These are phyloP conservation scores for Zygosaccharomyces bisporus DNA, from an alignment of 805 yeast genomes.

Conservation along the genomic window DNA sequence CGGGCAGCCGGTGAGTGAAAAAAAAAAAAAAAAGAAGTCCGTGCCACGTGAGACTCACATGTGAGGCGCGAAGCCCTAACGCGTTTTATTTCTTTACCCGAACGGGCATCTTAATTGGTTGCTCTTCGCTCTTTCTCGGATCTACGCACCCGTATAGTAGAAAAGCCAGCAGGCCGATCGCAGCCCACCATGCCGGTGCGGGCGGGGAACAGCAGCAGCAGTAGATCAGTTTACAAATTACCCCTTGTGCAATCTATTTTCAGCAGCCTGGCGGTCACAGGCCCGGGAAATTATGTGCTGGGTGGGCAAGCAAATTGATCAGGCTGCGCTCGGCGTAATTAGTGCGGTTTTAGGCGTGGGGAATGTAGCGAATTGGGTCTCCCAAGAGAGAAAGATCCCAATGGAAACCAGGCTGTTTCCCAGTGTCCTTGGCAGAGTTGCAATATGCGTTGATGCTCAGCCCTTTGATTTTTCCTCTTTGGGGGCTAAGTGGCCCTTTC, in stretches of 20 bases:
- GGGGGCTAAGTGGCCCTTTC: neutral
- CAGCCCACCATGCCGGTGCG: neutral
- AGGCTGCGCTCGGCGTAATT: neutral
- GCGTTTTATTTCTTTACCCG: neutral
- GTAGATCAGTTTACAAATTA: neutral
- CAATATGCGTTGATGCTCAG: neutral
- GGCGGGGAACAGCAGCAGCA: neutral
- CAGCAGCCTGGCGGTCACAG: neutral
- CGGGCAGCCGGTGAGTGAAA: neutral
- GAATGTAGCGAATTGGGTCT: slow-evolving; percentile 1
- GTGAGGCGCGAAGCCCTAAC: slow-evolving; percentile 1
- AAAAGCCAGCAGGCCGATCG: neutral
- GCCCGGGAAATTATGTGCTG: neutral
- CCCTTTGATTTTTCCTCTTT: slow-evolving; percentile 2
- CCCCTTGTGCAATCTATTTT: neutral
- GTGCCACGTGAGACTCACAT: neutral
- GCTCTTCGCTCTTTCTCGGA: neutral
- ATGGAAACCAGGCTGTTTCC: neutral
- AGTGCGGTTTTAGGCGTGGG: slow-evolving; percentile 5
- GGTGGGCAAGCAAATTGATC: neutral
- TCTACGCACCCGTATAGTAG: neutral
- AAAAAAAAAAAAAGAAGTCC: neutral
- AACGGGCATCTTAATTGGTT: neutral
- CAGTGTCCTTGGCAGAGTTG: neutral
- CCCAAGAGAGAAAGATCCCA: neutral